Percentiles rank a stretch among this genome's conserved stretches.
phyloP scores from a whole-genome alignment of 2,329 filamentous ascomycete species.

The Scortechinia acanthostroma region DNA sequence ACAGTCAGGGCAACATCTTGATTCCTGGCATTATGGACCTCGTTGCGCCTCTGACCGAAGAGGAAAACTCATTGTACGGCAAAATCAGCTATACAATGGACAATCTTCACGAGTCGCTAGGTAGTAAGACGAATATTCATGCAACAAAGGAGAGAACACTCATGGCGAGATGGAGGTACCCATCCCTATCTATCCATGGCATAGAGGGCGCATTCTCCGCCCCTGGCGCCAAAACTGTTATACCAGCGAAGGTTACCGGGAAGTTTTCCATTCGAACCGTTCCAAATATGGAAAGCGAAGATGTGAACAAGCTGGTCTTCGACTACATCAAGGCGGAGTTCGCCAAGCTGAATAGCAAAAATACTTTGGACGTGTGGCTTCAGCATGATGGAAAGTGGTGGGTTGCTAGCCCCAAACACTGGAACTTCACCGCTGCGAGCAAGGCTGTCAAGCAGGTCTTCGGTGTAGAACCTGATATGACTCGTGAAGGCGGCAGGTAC shows the following conservation, averaged over 20 bases:
- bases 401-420: conserved; percentile 95
- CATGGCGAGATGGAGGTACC: conserved; percentile 93
- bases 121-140: conserved; percentile 80
- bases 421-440: conserved; percentile 91
- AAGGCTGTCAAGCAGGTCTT: conserved; percentile 97
- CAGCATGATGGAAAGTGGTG: conserved; percentile 97
- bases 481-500: conserved; percentile 84
- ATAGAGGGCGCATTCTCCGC: conserved; percentile 91
- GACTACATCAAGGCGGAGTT: conserved; percentile 79
- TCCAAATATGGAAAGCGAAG: conserved; percentile 89
- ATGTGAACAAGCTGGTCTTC: conserved; percentile 79
- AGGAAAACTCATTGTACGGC: conserved; percentile 83
- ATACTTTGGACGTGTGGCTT: conserved; percentile 73
- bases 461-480: conserved; percentile 88
- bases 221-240: conserved; percentile 94
- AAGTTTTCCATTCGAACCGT: conserved; percentile 98
- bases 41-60: conserved; percentile 78
- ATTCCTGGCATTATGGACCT: conserved; percentile 92
- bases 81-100: conserved; percentile 93
- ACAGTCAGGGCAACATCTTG: conserved; percentile 83
- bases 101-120: conserved; percentile 84
- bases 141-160: conserved; percentile 84
- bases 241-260: conserved; percentile 92
- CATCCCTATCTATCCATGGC: conserved; percentile 88
- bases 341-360: conserved; percentile 83